A percentile compares a stretch with the other conserved stretches of the same genome.
phyloP scores from a whole-genome alignment of 2,329 filamentous ascomycete genomes.

The Microcera coccophila region DNA sequence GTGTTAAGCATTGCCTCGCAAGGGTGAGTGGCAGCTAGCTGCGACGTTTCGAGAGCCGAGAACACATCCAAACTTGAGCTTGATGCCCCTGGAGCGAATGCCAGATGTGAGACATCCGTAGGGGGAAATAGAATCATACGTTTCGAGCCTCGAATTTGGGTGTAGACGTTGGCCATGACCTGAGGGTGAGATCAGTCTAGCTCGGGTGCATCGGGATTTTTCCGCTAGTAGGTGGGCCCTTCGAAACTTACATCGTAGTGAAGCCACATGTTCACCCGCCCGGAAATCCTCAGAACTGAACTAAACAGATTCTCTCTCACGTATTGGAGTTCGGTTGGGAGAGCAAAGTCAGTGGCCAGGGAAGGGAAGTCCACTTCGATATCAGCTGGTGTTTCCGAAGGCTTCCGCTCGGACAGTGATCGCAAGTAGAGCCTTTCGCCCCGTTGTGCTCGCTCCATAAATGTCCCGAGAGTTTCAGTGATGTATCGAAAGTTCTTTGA shows the following conservation, averaged over 20 bases:
- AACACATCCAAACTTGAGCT: slow-evolving; percentile 77
- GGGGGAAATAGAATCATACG: slow-evolving; percentile 75
- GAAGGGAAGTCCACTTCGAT: slow-evolving; percentile 67
- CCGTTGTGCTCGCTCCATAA: slow-evolving; percentile 56
- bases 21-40: slow-evolving; percentile 53
- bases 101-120: slow-evolving; percentile 63
- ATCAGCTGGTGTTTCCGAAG: slow-evolving; percentile 65
- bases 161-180: slow-evolving; percentile 85
- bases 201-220: background rate
- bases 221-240: background rate
- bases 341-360: slow-evolving; percentile 63
- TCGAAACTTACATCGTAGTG: slow-evolving; percentile 69
- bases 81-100: slow-evolving; percentile 71
- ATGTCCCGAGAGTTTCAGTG: slow-evolving; percentile 62
- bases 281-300: slow-evolving; percentile 75
- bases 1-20: slow-evolving; percentile 62
- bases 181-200: slow-evolving; percentile 29
- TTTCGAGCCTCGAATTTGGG: slow-evolving; percentile 72
- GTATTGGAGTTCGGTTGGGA: slow-evolving; percentile 59
- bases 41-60: slow-evolving; percentile 38
- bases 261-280: slow-evolving; percentile 80
- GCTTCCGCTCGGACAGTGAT: slow-evolving; percentile 65
- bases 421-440: slow-evolving; percentile 73
- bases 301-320: slow-evolving; percentile 66
- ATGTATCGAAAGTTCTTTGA: slow-evolving; percentile 78